phyloP scores from a whole-genome alignment of 805 yeast species.

The Yamadazyma sp. region DNA sequence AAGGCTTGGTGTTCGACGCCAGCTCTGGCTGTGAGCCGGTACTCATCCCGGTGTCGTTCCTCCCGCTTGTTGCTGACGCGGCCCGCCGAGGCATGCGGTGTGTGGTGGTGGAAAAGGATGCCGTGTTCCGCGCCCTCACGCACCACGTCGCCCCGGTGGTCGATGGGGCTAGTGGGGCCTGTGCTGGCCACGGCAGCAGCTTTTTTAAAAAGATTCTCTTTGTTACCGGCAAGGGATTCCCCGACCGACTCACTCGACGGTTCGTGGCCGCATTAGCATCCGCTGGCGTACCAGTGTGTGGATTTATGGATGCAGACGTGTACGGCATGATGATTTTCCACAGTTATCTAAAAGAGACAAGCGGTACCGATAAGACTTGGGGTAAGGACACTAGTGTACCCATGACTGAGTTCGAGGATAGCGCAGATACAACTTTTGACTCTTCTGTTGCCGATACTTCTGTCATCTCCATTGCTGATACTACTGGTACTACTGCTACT shows the following conservation, averaged over 20 bases:
- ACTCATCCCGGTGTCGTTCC: constrained; percentile 19
- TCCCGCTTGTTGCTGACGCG: not conserved
- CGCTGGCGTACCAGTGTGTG: constrained; percentile 37
- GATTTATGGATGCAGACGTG: constrained; percentile 63
- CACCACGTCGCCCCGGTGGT: constrained; percentile 11
- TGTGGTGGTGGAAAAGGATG: constrained; percentile 40
- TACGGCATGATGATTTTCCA: constrained; percentile 57
- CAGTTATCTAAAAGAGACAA: constrained; percentile 25
- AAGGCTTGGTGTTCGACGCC: constrained; percentile 46
- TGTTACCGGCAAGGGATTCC: constrained; percentile 68
- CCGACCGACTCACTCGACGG: constrained; percentile 53
- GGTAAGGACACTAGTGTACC: too few relatives aligned
- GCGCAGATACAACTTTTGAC: too few relatives aligned
- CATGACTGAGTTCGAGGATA: too few relatives aligned
- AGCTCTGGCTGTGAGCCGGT: constrained; percentile 16
- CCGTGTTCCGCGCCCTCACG: constrained; percentile 36
- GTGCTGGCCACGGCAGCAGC: too few relatives aligned
- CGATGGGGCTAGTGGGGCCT: not conserved
- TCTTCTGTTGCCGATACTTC: too few relatives aligned
- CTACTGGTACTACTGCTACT: too few relatives aligned
- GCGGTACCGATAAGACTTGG: not conserved
- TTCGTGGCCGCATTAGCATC: constrained; percentile 33
- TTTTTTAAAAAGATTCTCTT: too few relatives aligned
- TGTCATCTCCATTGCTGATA: too few relatives aligned
- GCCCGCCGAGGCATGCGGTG: constrained; percentile 11